Evolutionary conservation across 2,329 filamentous ascomycete species (phyloP), one percentile per base, ranked within the genome.

Genomic region (Purpureocillium lavendulum): DNA sequence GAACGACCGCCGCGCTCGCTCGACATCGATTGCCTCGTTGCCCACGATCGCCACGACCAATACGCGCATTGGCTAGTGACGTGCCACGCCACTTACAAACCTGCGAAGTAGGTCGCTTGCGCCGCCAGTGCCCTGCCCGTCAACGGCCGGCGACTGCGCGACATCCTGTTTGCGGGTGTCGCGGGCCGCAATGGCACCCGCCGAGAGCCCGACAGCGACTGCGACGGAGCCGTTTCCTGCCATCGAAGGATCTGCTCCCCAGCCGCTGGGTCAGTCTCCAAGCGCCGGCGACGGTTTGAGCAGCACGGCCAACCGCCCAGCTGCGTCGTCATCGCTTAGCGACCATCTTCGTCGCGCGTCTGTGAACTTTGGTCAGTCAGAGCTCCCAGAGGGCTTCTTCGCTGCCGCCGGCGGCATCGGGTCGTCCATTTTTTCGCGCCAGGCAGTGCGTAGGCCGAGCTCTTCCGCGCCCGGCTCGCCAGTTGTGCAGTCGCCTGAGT

Each of bases 361-460:
- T 6, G 42, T 54, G 38, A 56, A 47, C 21, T 73, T 75, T 43
- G 60, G 63, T 40, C 61, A 67, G 35, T 73, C 70, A 5, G 63
- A 61, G 11, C 57, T 66, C 10, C 71, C 68, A 2, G 59, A 58
- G 35, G 69, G 69, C 10, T 70, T 74, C 49, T 62, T 66, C 43
- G 64, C 69, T 12, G 69, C 68, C 13, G 69, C 68, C 0, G 63
- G 67, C 30, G 58, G 62, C 28, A 61, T 72, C 39, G 65, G 65
- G 11, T 67, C 67, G 4, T 62, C 65, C 7, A 54, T 67, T 7
- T 40, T 58, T 16, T 49, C 55, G 6, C 48, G 49, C n/a, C 50
- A 51, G 32, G 40, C 47, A 8, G 45, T 43, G 13, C 34, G 45
- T 32, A 45, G 40, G 15, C 35, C 54, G 7, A 40, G 40, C 14